phyloP scores from a whole-genome alignment of 805 yeast species.

The Starmerella powellii region DNA sequence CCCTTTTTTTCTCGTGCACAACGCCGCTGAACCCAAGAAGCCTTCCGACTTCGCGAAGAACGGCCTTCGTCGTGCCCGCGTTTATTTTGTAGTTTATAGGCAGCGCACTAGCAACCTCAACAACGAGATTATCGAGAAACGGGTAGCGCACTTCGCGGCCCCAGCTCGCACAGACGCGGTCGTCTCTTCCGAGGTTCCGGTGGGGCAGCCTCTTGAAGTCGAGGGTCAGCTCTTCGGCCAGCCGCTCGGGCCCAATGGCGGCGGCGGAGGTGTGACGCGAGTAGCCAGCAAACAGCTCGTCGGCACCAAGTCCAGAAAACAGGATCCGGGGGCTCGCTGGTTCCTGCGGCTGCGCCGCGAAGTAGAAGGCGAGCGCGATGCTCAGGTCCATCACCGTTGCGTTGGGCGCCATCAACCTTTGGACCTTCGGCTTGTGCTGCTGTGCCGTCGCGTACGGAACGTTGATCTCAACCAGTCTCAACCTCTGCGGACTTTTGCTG shows the following conservation, averaged over 20 bases:
- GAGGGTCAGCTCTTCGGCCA: constrained; percentile 47
- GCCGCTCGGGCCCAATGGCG: constrained; percentile 31
- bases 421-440: constrained; percentile 39
- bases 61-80: constrained; percentile 30
- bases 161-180: constrained; percentile 72
- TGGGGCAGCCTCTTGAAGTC: constrained; percentile 67
- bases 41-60: constrained; percentile 52
- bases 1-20: constrained; percentile 69
- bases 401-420: constrained; percentile 64
- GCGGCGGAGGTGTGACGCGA: constrained; percentile 51
- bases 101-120: constrained; percentile 31
- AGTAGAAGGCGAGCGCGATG: constrained; percentile 89
- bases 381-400: constrained; percentile 91
- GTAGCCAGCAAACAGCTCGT: constrained; percentile 92
- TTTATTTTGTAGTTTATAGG: constrained; percentile 33
- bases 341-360: constrained; percentile 49
- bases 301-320: constrained; percentile 92
- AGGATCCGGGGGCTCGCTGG: constrained; percentile 39
- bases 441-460: constrained; percentile 60
- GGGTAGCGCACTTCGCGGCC: constrained; percentile 89
- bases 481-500: constrained; percentile 27
- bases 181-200: constrained; percentile 83
- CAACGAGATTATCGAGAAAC: constrained; percentile 53
- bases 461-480: constrained; percentile 53
- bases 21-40: constrained; percentile 40